A percentile compares a stretch with the other conserved stretches of the same genome.
phyloP scores from a whole-genome alignment of 2,329 filamentous ascomycete genomes.

The Beauveria asiatica region DNA sequence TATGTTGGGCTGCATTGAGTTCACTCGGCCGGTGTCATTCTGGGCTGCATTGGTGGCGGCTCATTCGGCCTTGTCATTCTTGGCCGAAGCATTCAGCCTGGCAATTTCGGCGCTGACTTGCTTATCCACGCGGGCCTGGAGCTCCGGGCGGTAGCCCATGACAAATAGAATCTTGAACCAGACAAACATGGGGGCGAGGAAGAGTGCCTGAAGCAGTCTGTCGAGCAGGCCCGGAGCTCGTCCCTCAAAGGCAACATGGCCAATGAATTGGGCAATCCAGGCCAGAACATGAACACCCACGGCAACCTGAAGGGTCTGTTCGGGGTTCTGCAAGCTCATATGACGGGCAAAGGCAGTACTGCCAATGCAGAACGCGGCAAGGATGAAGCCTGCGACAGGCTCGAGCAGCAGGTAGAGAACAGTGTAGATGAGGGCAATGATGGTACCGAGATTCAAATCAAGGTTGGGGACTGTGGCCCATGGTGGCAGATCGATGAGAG shows the following conservation, averaged over 20 bases:
- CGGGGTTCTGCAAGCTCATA: conserved; percentile 50
- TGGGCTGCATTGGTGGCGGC: not conserved
- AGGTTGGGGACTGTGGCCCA: conserved; percentile 62
- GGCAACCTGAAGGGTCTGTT: conserved; percentile 46
- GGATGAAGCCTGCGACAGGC: conserved; percentile 74
- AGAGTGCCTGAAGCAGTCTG: conserved; percentile 84
- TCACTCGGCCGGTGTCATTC: too few relatives aligned
- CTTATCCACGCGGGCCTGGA: conserved; percentile 72
- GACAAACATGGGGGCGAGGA: conserved; percentile 91
- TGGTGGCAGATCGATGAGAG: conserved; percentile 54
- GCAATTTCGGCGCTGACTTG: conserved; percentile 67
- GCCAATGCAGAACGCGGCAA: conserved; percentile 68
- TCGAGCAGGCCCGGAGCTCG: conserved; percentile 83
- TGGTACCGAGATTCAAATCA: conserved; percentile 57
- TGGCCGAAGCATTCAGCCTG: conserved; percentile 58
- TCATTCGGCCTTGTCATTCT: conserved; percentile 44
- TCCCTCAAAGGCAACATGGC: conserved; percentile 82
- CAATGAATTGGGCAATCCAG: conserved; percentile 87
- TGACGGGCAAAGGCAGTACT: conserved; percentile 70
- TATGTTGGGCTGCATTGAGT: not conserved
- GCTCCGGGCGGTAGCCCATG: conserved; percentile 80
- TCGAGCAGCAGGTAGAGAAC: conserved; percentile 85
- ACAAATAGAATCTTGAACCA: conserved; percentile 92
- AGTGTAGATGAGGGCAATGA: conserved; percentile 59
- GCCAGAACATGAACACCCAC: conserved; percentile 60